Evolutionary conservation across 1,284 basidiomycete genomes (phyloP).

Genomic region (Malassezia sp.): DNA sequence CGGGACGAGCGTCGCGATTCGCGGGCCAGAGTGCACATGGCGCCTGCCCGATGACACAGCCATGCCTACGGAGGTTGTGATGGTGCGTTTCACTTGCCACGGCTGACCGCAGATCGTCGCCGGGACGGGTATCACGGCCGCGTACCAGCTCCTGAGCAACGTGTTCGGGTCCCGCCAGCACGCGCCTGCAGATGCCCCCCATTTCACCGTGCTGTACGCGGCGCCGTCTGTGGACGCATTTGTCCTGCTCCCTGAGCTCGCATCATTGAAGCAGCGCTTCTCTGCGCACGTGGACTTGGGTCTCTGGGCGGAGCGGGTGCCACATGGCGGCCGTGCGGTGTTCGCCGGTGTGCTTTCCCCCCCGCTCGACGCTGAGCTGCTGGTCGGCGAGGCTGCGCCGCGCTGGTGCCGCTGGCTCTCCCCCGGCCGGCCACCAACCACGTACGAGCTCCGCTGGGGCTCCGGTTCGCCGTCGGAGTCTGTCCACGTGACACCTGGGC

Average conservation of each 20-base stretch:
- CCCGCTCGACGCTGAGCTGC: too few relatives aligned
- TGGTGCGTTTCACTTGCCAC: slow-evolving; percentile 10
- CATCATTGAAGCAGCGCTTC: background rate
- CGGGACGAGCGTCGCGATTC: slow-evolving; percentile 7
- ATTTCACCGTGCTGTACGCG: slow-evolving; percentile 9
- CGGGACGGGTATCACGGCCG: slow-evolving; percentile 15
- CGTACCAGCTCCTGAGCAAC: slow-evolving; percentile 14
- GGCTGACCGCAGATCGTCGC: slow-evolving; percentile 13
- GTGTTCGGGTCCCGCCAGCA: background rate
- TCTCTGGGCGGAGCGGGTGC: slow-evolving; percentile 3
- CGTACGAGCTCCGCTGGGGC: too few relatives aligned
- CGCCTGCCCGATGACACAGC: background rate
- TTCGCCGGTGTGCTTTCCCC: too few relatives aligned
- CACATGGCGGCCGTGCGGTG: too few relatives aligned
- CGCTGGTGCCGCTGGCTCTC: background rate
- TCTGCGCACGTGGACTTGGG: slow-evolving; percentile 1
- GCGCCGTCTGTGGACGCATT: slow-evolving; percentile 8
- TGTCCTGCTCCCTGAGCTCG: slow-evolving; percentile 8
- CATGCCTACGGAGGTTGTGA: slow-evolving; percentile 9
- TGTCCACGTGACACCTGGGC: background rate
- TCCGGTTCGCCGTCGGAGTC: background rate
- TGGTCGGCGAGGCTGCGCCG: too few relatives aligned
- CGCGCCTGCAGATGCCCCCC: background rate
- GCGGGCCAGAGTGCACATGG: slow-evolving; percentile 17
- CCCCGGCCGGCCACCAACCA: background rate